Conservation (phyloP, 78 protist genomes). For the Cyanophora paradoxa region DNA sequence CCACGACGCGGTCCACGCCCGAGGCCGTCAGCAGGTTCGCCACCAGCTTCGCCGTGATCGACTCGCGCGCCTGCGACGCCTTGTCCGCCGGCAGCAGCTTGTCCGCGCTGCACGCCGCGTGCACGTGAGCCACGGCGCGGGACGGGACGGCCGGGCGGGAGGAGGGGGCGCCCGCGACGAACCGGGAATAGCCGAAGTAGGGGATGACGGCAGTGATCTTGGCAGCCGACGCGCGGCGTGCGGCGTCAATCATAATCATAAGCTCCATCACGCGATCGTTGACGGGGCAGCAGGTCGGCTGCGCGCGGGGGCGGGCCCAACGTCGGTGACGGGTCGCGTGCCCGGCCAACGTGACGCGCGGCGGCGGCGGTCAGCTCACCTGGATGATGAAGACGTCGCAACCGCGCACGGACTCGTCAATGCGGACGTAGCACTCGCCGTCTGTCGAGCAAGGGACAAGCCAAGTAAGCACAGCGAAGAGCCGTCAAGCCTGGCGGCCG, state of each 20-base stretch:
- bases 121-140: neutral
- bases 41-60: conserved; percentile 75
- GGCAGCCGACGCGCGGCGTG: conserved; percentile 65
- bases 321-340: too few species aligned
- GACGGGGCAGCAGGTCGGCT: conserved; percentile 30
- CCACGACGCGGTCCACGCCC: conserved; percentile 78
- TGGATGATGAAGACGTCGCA: conserved; percentile 72
- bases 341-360: too few species aligned
- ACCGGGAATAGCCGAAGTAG: too few species aligned
- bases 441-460: too few species aligned
- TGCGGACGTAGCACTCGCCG: too few species aligned
- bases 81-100: conserved; percentile 26
- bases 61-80: conserved; percentile 71
- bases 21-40: conserved; percentile 72
- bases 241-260: conserved; percentile 72
- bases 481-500: too few species aligned
- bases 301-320: too few species aligned
- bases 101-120: neutral
- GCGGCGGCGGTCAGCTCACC: too few species aligned
- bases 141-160: too few species aligned
- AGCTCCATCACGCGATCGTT: conserved; percentile 73
- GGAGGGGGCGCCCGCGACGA: neutral
- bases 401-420: conserved; percentile 41
- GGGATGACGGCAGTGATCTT: conserved; percentile 70
- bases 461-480: too few species aligned